Base-by-base conservation (phyloP, 1,139 yeast genomes). In the Geotrichum siamense region DNA sequence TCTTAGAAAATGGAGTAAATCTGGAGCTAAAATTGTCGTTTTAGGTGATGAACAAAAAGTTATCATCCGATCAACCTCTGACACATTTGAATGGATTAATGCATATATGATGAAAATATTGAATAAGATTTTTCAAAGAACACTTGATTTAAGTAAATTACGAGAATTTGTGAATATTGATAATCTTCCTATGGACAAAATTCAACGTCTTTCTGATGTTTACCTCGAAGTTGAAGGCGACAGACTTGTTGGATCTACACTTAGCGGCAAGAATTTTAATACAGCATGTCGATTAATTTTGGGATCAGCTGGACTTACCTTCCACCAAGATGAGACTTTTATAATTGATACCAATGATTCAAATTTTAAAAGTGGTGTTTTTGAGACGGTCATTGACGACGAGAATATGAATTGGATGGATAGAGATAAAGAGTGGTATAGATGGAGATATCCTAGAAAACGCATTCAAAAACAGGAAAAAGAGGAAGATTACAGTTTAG, bases 21-120 rank as follows among this genome's bases (percentile, higher is more conserved):
- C 75, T 8, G 85, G 83, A 0, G 80, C 79, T 10, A 67, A 68
- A 47, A 64, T 79, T 39, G 62, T 69, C 4, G 67, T 78, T 22
- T 58, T 63, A 26, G 65, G 70, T 1, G 64, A 62, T 2, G 62
- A 64, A 23, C 59, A 54, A 33, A 64, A 65, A 43, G 54, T 71
- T 28, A 55, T 62, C 10, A 61, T 71, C 2, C 55, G 62, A 31
- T 68, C 72, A 2, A 59, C 66, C 2, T 58, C 53, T 8, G 55
- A 53, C 26, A 64, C 64, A 3, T 60, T 52, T 38, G 55, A 61
- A 35, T 64, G 68, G 68, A 62, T 64, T 39, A 48, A 53, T 39
- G 66, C 66, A 2, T 55, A 59, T 13, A 49, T 64, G 33, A 58
- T 55, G 45, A 48, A 52, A 20, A 53, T 56, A 12, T 49, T 61